Evolutionary conservation across 495 filamentous ascomycete genomes (phyloP).

Genomic region (Penicillium silybi): DNA sequence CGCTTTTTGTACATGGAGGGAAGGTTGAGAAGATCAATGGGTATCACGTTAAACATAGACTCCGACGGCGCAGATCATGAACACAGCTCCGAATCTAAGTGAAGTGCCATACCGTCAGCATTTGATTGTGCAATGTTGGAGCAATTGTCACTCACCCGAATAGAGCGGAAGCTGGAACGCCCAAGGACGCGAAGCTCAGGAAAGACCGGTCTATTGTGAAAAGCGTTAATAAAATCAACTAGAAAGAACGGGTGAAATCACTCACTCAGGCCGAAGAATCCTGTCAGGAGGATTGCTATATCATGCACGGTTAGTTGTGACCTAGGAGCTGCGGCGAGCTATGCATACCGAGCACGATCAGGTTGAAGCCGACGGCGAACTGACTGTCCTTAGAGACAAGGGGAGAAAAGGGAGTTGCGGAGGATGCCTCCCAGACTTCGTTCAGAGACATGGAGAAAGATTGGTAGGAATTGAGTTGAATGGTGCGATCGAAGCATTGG

Average conservation of each 20-base stretch:
- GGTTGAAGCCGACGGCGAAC: slow-evolving; percentile 73
- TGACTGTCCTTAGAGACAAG: slow-evolving; percentile 77
- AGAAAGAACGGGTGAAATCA: slow-evolving; percentile 5
- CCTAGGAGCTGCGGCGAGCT: slow-evolving; percentile 2
- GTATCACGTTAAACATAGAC: slow-evolving; percentile 82
- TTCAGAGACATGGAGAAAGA: slow-evolving; percentile 60
- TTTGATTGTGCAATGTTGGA: neutral
- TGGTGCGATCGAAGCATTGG: neutral
- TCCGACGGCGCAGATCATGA: slow-evolving; percentile 96
- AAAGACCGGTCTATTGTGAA: slow-evolving; percentile 73
- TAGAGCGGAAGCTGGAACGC: slow-evolving; percentile 80
- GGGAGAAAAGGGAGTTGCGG: slow-evolving; percentile 77
- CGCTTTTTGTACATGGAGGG: slow-evolving; percentile 39
- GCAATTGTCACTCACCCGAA: slow-evolving; percentile 67
- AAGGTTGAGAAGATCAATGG: slow-evolving; percentile 23
- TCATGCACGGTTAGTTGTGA: slow-evolving; percentile 15
- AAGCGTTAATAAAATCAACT: slow-evolving; percentile 9
- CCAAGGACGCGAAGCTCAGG: slow-evolving; percentile 68
- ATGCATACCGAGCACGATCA: slow-evolving; percentile 63
- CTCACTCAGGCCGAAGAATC: slow-evolving; percentile 81
- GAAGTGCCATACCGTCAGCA: slow-evolving; percentile 6
- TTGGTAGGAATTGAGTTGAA: neutral
- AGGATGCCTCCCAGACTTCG: slow-evolving; percentile 85
- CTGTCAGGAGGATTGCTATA: slow-evolving; percentile 57
- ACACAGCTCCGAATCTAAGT: slow-evolving; percentile 84